phyloP scores from a whole-genome alignment of 2,329 filamentous ascomycete species.

The Aciculosporium take region DNA sequence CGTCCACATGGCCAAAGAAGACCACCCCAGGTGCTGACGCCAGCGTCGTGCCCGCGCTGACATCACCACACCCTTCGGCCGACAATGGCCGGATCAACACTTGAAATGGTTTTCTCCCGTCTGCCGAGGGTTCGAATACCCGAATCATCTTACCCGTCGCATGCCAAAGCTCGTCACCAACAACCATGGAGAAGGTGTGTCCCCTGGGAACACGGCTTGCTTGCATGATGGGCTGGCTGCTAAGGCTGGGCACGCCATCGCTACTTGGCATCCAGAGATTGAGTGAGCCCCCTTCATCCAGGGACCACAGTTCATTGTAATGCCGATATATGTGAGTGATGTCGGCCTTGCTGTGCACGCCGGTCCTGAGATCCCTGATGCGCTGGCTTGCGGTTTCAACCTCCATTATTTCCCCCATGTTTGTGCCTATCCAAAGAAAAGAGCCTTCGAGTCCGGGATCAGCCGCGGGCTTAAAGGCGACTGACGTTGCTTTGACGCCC shows the following conservation, averaged over 20 bases:
- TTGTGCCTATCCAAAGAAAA: slow-evolving; percentile 81
- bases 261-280: slow-evolving; percentile 73
- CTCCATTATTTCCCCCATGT: slow-evolving; percentile 75
- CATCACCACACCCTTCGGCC: slow-evolving; percentile 64
- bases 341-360: slow-evolving; percentile 64
- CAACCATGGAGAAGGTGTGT: slow-evolving; percentile 77
- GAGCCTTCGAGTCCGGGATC: slow-evolving; percentile 69
- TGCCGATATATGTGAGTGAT: slow-evolving; percentile 77
- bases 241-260: slow-evolving; percentile 58
- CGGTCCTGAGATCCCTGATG: slow-evolving; percentile 52
- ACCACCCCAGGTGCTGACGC: slow-evolving; percentile 63
- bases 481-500: slow-evolving; percentile 63
- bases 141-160: slow-evolving; percentile 77
- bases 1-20: slow-evolving; percentile 84
- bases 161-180: slow-evolving; percentile 77
- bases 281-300: slow-evolving; percentile 79
- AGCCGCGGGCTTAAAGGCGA: slow-evolving; percentile 72
- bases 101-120: slow-evolving; percentile 58
- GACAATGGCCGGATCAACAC: slow-evolving; percentile 56
- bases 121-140: slow-evolving; percentile 60
- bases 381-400: slow-evolving; percentile 65
- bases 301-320: slow-evolving; percentile 80
- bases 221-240: slow-evolving; percentile 50
- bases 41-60: slow-evolving; percentile 69
- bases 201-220: slow-evolving; percentile 66